Evolutionary conservation across 306 rosid genomes (phyloP).

Genomic region (Sesbania bispinosa): DNA sequence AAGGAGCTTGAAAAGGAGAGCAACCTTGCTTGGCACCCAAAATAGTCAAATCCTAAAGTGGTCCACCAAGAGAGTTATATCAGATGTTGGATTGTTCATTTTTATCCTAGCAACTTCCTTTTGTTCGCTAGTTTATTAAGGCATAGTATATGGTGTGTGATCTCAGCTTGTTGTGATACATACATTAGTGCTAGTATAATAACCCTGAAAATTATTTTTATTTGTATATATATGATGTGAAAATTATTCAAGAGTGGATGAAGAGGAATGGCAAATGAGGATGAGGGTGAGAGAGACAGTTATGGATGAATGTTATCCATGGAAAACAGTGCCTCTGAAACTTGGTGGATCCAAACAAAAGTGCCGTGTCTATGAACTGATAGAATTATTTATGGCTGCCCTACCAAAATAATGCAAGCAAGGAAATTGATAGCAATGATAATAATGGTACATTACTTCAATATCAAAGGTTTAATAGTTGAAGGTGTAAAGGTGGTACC

Average conservation of each 20-base stretch:
- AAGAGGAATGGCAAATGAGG: background rate
- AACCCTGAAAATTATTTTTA: background rate
- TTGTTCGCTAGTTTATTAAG: background rate
- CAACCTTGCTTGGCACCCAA: background rate
- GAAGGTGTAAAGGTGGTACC: too few relatives aligned
- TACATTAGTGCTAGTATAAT: background rate
- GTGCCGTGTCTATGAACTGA: background rate
- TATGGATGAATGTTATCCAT: slow-evolving; percentile 7
- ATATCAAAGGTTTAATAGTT: background rate
- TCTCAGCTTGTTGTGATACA: background rate
- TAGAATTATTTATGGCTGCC: slow-evolving; percentile 4
- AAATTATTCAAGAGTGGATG: background rate
- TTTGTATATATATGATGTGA: background rate
- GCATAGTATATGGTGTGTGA: background rate
- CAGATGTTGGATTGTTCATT: background rate
- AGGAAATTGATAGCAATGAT: slow-evolving; percentile 9
- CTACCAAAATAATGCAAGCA: slow-evolving; percentile 27
- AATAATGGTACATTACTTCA: slow-evolving; percentile 2
- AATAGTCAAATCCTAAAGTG: background rate
- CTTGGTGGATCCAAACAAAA: background rate
- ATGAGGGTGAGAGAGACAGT: slow-evolving; percentile 8
- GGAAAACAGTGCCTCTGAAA: background rate
- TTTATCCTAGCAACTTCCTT: background rate
- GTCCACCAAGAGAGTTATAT: background rate
- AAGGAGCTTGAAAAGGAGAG: background rate